A percentile compares a stretch with the other conserved stretches of the same genome.
Conservation (phyloP, 805 yeast species). For the Candida easanensis region DNA sequence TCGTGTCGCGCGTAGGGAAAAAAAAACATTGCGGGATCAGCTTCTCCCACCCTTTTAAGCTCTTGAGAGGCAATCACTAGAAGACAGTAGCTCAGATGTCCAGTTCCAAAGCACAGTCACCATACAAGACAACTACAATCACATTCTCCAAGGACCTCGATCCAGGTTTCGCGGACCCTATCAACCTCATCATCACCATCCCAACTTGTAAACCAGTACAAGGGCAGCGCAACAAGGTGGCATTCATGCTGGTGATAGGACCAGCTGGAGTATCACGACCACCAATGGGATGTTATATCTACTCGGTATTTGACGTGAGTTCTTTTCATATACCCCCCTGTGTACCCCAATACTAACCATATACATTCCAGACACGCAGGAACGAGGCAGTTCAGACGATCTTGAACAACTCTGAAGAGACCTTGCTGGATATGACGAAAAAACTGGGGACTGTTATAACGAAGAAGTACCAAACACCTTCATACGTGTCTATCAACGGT, state of each 20-base stretch:
- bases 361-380: slow-evolving; percentile 10
- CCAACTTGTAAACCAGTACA: slow-evolving; percentile 8
- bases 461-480: slow-evolving; percentile 39
- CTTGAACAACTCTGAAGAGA: slow-evolving; percentile 40
- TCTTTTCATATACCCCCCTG: not conserved
- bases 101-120: not conserved
- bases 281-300: slow-evolving; percentile 16
- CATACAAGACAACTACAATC: slow-evolving; percentile 3
- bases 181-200: slow-evolving; percentile 15
- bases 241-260: slow-evolving; percentile 11
- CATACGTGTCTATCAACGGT: slow-evolving; percentile 46
- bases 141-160: slow-evolving; percentile 9
- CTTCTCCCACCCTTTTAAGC: not conserved
- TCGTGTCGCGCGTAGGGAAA: too few species aligned
- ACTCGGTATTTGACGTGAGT: slow-evolving; percentile 13
- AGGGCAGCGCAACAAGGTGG: slow-evolving; percentile 10
- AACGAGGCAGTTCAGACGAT: slow-evolving; percentile 39
- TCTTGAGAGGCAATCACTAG: not conserved
- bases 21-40: too few species aligned
- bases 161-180: slow-evolving; percentile 15
- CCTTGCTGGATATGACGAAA: slow-evolving; percentile 40
- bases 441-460: slow-evolving; percentile 41
- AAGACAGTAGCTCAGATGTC: too few species aligned
- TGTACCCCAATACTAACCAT: not conserved
- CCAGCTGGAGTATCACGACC: not conserved